phyloP scores from a whole-genome alignment of 78 protist species.

The Pirum gemmata region DNA sequence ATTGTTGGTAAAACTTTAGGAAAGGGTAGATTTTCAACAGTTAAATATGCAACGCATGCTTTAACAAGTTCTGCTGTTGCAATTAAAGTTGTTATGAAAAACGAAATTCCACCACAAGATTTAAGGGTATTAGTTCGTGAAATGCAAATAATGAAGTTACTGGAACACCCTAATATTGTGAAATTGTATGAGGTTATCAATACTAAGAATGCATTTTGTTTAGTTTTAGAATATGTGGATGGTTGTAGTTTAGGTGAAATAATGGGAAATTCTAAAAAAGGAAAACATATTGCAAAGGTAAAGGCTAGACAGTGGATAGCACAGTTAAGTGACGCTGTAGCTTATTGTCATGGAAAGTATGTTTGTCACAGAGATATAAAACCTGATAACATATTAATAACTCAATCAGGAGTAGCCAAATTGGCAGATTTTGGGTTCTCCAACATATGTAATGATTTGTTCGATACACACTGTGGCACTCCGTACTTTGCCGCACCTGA shows the following conservation, averaged over 20 bases:
- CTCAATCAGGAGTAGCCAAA: slow-evolving; percentile 62
- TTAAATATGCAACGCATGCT: too few relatives aligned
- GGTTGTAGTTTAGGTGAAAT: slow-evolving; percentile 22
- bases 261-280: neutral
- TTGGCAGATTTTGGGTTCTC: slow-evolving; percentile 75
- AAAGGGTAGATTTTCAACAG: too few relatives aligned
- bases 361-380: slow-evolving; percentile 45
- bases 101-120: neutral
- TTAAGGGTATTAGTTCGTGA: neutral
- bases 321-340: slow-evolving; percentile 11
- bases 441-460: slow-evolving; percentile 50
- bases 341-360: slow-evolving; percentile 34
- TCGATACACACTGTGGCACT: slow-evolving; percentile 68
- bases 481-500: slow-evolving; percentile 65
- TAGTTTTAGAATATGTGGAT: slow-evolving; percentile 40
- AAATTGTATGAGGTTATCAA: slow-evolving; percentile 26
- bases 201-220: slow-evolving; percentile 46
- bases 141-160: neutral
- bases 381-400: slow-evolving; percentile 78
- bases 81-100: slow-evolving; percentile 13
- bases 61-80: too few relatives aligned
- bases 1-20: too few relatives aligned
- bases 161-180: slow-evolving; percentile 14
- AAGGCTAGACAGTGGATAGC: neutral
- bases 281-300: neutral